Evolutionary conservation across 2,329 filamentous ascomycete genomes (phyloP).

Genomic region (Venturia effusa): DNA sequence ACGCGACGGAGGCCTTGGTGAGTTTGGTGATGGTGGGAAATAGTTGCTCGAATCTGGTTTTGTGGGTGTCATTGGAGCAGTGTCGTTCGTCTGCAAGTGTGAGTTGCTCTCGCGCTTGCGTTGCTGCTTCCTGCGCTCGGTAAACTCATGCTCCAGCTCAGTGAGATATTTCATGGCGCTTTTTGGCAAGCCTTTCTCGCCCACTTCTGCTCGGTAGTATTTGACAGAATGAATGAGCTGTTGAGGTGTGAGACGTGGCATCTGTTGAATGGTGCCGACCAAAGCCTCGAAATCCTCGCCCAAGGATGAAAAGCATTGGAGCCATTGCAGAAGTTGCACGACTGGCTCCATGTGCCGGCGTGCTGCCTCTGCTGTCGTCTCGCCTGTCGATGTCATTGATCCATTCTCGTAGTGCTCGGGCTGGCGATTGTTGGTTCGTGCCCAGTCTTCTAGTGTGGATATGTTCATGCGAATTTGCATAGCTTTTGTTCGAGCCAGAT

Average conservation of each 20-base stretch:
- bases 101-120: slow-evolving; percentile 11
- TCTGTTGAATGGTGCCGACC: slow-evolving; percentile 77
- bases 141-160: slow-evolving; percentile 65
- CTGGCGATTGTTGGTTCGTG: slow-evolving; percentile 80
- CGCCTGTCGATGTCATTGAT: slow-evolving; percentile 72
- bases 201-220: slow-evolving; percentile 89
- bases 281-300: slow-evolving; percentile 84
- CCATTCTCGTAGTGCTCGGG: slow-evolving; percentile 94
- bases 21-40: neutral
- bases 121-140: slow-evolving; percentile 30
- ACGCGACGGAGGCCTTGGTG: slow-evolving; percentile 21
- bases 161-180: slow-evolving; percentile 78
- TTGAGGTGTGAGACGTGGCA: slow-evolving; percentile 72
- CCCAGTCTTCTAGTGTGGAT: slow-evolving; percentile 92
- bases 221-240: slow-evolving; percentile 87
- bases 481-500: slow-evolving; percentile 88
- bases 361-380: slow-evolving; percentile 75
- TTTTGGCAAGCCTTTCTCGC: slow-evolving; percentile 84
- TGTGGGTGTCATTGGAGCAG: slow-evolving; percentile 24
- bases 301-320: slow-evolving; percentile 93
- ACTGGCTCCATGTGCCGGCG: slow-evolving; percentile 78
- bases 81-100: slow-evolving; percentile 16
- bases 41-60: slow-evolving; percentile 14
- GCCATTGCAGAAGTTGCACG: slow-evolving; percentile 90
- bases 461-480: slow-evolving; percentile 99